Evolutionary conservation across 306 rosid species (phyloP).

Genomic region (Pyrus pyrifolia): DNA sequence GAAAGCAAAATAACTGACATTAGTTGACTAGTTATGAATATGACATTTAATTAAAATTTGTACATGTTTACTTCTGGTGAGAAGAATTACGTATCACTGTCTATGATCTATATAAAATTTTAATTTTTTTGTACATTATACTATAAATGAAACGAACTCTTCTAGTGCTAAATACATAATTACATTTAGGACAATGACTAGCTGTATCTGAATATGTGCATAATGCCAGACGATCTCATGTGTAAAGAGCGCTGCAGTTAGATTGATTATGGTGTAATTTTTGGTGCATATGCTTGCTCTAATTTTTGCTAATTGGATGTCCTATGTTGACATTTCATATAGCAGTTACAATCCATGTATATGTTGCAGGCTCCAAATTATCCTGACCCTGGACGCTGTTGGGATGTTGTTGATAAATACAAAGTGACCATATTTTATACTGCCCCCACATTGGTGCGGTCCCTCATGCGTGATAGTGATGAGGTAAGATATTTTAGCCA

Average conservation of each 20-base stretch:
- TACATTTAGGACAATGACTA: background rate
- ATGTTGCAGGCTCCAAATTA: slow-evolving; percentile 83
- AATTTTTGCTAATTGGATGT: slow-evolving; percentile 1
- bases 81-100: background rate
- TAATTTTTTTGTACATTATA: background rate
- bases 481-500: slow-evolving; percentile 37
- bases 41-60: background rate
- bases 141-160: background rate
- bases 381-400: slow-evolving; percentile 90
- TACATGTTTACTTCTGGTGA: background rate
- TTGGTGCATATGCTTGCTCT: slow-evolving; percentile 12
- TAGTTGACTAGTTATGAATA: background rate
- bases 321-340: slow-evolving; percentile 5
- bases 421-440: slow-evolving; percentile 87
- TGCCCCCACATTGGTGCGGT: slow-evolving; percentile 96
- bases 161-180: background rate
- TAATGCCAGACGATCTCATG: slow-evolving; percentile 1
- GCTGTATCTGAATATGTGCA: background rate
- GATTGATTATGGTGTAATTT: slow-evolving; percentile 3
- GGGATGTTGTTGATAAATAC: slow-evolving; percentile 98
- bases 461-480: slow-evolving; percentile 94
- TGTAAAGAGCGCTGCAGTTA: background rate
- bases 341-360: background rate
- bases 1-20: background rate
- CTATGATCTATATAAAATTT: background rate